A percentile compares a stretch with the other conserved stretches of the same genome.
These are phyloP conservation scores for Plectosphaerella cucumerina DNA, from an alignment of 2,329 filamentous ascomycete species.

Conservation along the genomic window DNA sequence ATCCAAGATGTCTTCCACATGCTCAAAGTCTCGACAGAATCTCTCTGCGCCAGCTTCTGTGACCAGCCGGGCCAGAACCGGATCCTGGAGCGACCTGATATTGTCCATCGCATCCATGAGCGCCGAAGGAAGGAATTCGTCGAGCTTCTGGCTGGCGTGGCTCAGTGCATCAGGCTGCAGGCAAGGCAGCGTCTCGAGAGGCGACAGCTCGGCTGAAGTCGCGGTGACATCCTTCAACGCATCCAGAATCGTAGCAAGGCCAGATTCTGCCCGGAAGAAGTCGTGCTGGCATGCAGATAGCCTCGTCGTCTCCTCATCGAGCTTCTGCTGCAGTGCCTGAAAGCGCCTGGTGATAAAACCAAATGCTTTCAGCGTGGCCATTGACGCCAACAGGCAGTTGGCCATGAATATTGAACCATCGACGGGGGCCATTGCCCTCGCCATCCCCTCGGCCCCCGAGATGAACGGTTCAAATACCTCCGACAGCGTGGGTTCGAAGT, in stretches of 20 bases:
- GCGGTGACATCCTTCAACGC: slow-evolving; percentile 40
- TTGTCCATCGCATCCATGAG: slow-evolving; percentile 88
- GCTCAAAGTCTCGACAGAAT: slow-evolving; percentile 82
- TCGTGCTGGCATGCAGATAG: slow-evolving; percentile 65
- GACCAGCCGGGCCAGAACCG: slow-evolving; percentile 66
- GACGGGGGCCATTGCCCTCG: slow-evolving; percentile 54
- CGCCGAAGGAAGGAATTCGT: slow-evolving; percentile 88
- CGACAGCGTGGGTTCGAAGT: slow-evolving; percentile 70
- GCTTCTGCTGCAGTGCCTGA: slow-evolving; percentile 49
- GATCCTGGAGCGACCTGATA: slow-evolving; percentile 68
- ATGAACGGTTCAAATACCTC: slow-evolving; percentile 87
- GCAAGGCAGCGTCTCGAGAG: slow-evolving; percentile 43
- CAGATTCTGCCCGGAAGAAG: slow-evolving; percentile 73
- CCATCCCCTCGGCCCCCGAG: slow-evolving; percentile 66
- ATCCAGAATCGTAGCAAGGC: slow-evolving; percentile 60
- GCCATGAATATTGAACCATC: slow-evolving; percentile 65
- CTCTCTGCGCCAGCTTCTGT: slow-evolving; percentile 77
- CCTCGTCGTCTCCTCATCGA: slow-evolving; percentile 50
- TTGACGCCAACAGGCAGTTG: slow-evolving; percentile 64
- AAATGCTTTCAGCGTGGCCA: slow-evolving; percentile 51
- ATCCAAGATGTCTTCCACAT: slow-evolving; percentile 46
- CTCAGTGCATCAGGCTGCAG: slow-evolving; percentile 60
- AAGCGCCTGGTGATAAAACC: slow-evolving; percentile 59
- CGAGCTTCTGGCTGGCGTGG: slow-evolving; percentile 69
- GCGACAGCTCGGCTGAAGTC: slow-evolving; percentile 32